A percentile compares a stretch with the other conserved stretches of the same genome.
These are phyloP conservation scores for Dactylella cylindrospora DNA, from an alignment of 2,329 filamentous ascomycete species.

Conservation along the genomic window DNA sequence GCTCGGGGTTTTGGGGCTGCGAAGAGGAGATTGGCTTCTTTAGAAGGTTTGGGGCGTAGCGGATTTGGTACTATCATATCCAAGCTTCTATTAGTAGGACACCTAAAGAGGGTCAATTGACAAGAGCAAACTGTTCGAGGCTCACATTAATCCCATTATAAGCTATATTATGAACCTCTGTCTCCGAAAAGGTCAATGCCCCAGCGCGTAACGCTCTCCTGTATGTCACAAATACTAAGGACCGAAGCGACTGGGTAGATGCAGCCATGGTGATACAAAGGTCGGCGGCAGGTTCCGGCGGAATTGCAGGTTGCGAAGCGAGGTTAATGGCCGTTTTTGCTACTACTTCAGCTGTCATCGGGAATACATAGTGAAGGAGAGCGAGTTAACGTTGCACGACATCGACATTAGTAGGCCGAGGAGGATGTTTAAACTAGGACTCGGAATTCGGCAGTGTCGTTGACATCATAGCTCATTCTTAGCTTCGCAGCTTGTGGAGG, in stretches of 20 bases:
- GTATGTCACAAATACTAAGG: conserved; percentile 29
- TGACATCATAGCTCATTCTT: no score
- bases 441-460: no score
- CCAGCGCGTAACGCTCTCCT: conserved; percentile 8
- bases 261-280: conserved; percentile 19
- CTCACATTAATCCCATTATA: conserved; percentile 39
- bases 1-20: neutral
- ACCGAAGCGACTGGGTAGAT: conserved; percentile 20
- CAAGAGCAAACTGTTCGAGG: neutral
- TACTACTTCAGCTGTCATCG: no score
- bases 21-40: conserved; percentile 19
- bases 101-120: neutral
- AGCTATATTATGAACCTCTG: conserved; percentile 25
- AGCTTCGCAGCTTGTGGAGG: no score
- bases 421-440: no score
- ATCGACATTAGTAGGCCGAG: no score
- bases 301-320: no score
- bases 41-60: conserved; percentile 38
- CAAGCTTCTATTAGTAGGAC: neutral
- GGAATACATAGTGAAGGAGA: no score
- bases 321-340: no score
- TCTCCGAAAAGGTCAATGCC: conserved; percentile 28
- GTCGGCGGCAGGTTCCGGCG: no score
- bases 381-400: no score
- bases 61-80: conserved; percentile 35